Conservation (phyloP, 2,329 filamentous ascomycete species). For the Aspergillus cejpii region DNA sequence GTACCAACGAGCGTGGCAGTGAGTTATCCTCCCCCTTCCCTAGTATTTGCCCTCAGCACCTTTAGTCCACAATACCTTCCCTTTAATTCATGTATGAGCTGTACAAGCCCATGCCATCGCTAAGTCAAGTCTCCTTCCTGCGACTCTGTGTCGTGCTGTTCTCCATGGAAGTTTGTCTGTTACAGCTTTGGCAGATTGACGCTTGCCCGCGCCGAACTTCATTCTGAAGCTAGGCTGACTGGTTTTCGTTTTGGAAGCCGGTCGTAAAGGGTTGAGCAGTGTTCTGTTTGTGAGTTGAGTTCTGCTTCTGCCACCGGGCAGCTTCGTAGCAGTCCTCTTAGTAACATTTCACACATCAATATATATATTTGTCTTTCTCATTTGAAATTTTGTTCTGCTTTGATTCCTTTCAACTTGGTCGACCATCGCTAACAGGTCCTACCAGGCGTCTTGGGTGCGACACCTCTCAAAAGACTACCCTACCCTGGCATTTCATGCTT, state of each 20-base stretch:
- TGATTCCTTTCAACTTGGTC: conserved; percentile 25
- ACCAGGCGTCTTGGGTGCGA: conserved; percentile 86
- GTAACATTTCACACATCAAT: conserved; percentile 87
- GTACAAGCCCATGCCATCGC: conserved; percentile 48
- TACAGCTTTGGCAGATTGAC: conserved; percentile 98
- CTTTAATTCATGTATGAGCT: conserved; percentile 20
- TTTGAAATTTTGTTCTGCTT: conserved; percentile 35
- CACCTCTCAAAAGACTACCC: conserved; percentile 83
- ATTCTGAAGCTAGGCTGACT: conserved; percentile 62
- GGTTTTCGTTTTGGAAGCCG: conserved; percentile 80
- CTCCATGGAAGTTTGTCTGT: conserved; percentile 81
- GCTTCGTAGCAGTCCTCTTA: conserved; percentile 83
- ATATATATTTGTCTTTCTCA: conserved; percentile 10
- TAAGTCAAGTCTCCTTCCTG: conserved; percentile 81
- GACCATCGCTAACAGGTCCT: conserved; percentile 26
- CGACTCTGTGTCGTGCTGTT: conserved; percentile 49
- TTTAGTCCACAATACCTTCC: conserved; percentile 7
- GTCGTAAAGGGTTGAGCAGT: conserved; percentile 68
- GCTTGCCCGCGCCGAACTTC: conserved; percentile 60
- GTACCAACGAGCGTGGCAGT: conserved; percentile 90
- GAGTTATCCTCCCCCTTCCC: conserved; percentile 50
- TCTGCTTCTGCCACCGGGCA: conserved; percentile 59
- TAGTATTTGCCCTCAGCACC: conserved; percentile 6
- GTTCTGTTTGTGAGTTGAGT: conserved; percentile 97
- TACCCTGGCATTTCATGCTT: conserved; percentile 89